These are phyloP conservation scores for Amanita subjunquillea DNA, from an alignment of 768 basidiomycete species.

Conservation along the genomic window DNA sequence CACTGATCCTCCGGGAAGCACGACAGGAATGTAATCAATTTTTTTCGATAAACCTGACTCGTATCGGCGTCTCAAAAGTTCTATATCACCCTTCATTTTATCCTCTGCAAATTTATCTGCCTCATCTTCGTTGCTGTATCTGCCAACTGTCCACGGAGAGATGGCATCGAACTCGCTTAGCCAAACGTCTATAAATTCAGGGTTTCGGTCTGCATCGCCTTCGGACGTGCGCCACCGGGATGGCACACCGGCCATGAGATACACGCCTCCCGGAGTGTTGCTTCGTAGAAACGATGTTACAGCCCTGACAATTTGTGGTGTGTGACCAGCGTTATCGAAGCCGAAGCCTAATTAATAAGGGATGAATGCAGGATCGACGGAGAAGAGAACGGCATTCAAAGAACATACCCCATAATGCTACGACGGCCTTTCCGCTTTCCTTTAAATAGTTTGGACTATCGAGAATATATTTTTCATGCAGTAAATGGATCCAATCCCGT, in stretches of 20 bases:
- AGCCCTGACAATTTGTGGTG: constrained; percentile 45
- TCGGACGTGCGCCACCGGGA: constrained; percentile 67
- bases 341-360: constrained; percentile 47
- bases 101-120: constrained; percentile 55
- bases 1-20: constrained; percentile 76
- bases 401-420: constrained; percentile 59
- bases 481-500: constrained; percentile 66
- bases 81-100: constrained; percentile 55
- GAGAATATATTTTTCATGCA: constrained; percentile 48
- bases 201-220: constrained; percentile 61
- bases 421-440: constrained; percentile 60
- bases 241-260: constrained; percentile 62
- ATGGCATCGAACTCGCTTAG: constrained; percentile 72
- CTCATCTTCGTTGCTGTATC: constrained; percentile 48
- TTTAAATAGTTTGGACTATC: constrained; percentile 66
- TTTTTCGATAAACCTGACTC: constrained; percentile 32
- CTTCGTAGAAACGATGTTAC: constrained; percentile 49
- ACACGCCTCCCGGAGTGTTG: constrained; percentile 63
- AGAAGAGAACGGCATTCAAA: constrained; percentile 1
- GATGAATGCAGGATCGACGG: constrained; percentile 1
- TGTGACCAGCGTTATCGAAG: constrained; percentile 49
- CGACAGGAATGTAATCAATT: constrained; percentile 77
- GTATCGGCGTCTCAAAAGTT: constrained; percentile 41
- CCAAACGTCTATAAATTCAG: constrained; percentile 59
- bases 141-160: constrained; percentile 77